phyloP scores from a whole-genome alignment of 371 early-diverging fungal genomes.

The Zychaea mexicana region DNA sequence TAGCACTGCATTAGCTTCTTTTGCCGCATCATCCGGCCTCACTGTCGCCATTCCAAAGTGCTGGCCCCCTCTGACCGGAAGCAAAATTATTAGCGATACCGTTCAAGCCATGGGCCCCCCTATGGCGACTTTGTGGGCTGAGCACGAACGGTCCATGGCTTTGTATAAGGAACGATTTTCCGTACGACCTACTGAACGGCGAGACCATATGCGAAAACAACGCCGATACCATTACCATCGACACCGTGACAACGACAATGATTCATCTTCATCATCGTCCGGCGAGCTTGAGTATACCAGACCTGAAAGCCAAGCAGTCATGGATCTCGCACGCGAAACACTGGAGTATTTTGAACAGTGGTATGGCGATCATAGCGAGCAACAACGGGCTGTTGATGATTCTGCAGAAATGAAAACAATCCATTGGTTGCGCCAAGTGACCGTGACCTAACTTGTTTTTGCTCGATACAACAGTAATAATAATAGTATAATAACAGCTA shows the following conservation, averaged over 20 bases:
- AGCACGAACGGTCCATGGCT: neutral
- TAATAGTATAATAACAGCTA: no score
- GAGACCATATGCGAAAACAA: neutral
- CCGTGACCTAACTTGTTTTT: neutral
- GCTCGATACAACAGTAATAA: no score
- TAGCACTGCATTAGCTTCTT: neutral
- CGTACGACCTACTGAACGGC: slow-evolving; percentile 1
- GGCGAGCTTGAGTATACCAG: no score
- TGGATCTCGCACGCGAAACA: slow-evolving; percentile 7
- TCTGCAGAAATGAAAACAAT: neutral
- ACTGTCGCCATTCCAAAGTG: neutral
- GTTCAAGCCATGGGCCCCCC: neutral
- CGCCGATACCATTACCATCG: neutral
- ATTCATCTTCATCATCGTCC: neutral
- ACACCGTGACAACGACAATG: neutral
- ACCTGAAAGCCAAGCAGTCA: neutral
- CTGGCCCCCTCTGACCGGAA: slow-evolving; percentile 1
- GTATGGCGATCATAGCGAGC: neutral
- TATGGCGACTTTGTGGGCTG: neutral
- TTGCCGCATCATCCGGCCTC: neutral
- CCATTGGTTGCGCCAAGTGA: neutral
- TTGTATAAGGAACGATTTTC: neutral
- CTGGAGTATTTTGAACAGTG: slow-evolving; percentile 8
- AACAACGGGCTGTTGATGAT: neutral
- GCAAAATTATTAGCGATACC: neutral